Evolutionary conservation across 2,329 filamentous ascomycete genomes (phyloP).

Genomic region (Mariannaea sp.): DNA sequence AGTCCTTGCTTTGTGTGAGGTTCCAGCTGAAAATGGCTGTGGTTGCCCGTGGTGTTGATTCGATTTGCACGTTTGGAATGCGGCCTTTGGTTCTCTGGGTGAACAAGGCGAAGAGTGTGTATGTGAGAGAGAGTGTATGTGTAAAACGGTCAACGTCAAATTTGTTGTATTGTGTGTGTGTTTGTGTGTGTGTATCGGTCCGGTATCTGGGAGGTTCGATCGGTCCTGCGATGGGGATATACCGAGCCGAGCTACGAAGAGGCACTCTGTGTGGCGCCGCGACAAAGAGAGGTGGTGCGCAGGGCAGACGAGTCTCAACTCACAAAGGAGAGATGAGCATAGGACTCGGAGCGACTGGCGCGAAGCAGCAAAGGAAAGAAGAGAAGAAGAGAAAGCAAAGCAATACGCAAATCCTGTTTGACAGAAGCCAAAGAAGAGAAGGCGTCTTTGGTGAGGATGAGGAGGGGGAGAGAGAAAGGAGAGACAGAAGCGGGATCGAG

Average conservation of each 20-base stretch:
- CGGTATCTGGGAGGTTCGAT: constrained; percentile 32
- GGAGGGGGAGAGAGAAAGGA: constrained; percentile 15
- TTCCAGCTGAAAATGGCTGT: constrained; percentile 25
- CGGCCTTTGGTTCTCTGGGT: constrained; percentile 15
- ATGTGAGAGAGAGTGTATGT: constrained; percentile 18
- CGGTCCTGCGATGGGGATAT: constrained; percentile 39
- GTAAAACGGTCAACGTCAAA: constrained; percentile 41
- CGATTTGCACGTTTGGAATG: neutral
- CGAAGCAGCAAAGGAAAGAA: constrained; percentile 25
- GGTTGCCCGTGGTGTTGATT: constrained; percentile 21
- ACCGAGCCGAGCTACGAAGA: constrained; percentile 21
- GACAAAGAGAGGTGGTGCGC: constrained; percentile 25
- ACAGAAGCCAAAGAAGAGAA: constrained; percentile 34
- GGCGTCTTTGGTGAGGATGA: constrained; percentile 20
- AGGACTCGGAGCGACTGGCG: constrained; percentile 24
- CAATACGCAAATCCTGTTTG: constrained; percentile 29
- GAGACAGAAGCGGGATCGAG: constrained; percentile 18
- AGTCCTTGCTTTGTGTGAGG: constrained; percentile 32
- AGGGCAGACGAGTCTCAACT: constrained; percentile 24
- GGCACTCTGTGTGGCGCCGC: constrained; percentile 18
- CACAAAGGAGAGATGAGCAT: constrained; percentile 28
- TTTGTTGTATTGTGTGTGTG: too few relatives aligned
- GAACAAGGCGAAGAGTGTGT: constrained; percentile 25
- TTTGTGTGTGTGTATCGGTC: constrained; percentile 25
- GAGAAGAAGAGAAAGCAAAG: constrained; percentile 31